Base-by-base conservation (phyloP, 306 rosid genomes). In the Begonia peltatifolia region DNA sequence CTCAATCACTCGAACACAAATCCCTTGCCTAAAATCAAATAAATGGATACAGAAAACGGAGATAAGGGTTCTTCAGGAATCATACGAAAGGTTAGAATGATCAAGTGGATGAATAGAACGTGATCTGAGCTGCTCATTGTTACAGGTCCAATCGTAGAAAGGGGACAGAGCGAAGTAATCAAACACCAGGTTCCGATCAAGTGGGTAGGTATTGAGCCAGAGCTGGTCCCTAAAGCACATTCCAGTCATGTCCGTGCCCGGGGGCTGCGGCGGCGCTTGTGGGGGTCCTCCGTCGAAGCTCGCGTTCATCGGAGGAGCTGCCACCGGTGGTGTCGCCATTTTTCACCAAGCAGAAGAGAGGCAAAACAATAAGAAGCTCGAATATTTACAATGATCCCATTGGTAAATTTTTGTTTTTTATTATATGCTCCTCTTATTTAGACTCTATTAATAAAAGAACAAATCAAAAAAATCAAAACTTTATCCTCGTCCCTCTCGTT, bases 121-220 rank as follows among this genome's bases (percentile, higher is more conserved):
- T 74, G 80, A 63, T 30, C 97, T 88, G 14, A 90, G 84, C 42
- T 85, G 94, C 59, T 90, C 97, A 14, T 90, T 90, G 75, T 90
- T 90, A 60, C 86, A 80, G 57, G 92, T 74, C 84, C 85, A 85
- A 42, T 85, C 95, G 63, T 85, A 90, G 82, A 90, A 90, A 11
- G 95, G 87, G 11, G 97, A 90, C 6, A 90, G 54, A 8, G 97
- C 97, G 55, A 85, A 90, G 78, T 85, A 90, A 71, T 90, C 97
- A 66, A 90, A 90, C 12, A 90, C 97, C 22, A 90, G 54, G 58
- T 85, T 85, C 55, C 95, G 87, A 74, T 85, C 97, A 2, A 90
- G 79, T 10, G 92, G 92, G 60, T 76, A 85, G 2, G 82, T 76
- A 74, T 81, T 85, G n/a, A 90, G 85, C 97, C 97, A 90, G 0